Percentiles rank a stretch among this genome's conserved stretches.
phyloP scores from a whole-genome alignment of 306 rosid species.

The Fragaria nilgerrensis region DNA sequence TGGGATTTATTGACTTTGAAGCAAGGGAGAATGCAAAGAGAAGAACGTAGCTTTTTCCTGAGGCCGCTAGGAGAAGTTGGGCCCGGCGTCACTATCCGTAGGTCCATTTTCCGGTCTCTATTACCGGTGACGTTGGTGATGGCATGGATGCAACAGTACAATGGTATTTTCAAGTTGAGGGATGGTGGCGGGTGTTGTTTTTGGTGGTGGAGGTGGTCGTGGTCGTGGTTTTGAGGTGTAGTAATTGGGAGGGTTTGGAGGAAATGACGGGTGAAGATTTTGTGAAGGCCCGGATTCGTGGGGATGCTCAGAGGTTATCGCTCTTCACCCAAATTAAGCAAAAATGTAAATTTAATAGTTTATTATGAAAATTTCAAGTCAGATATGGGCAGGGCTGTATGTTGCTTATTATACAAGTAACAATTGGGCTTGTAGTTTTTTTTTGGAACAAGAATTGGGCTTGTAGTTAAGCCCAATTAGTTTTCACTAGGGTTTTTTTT shows the following conservation, averaged over 20 bases:
- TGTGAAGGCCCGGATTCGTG: not conserved
- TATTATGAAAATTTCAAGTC: not conserved
- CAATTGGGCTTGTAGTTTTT: not conserved
- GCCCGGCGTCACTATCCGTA: not conserved
- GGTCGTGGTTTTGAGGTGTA: slow-evolving; percentile 5
- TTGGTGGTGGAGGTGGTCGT: slow-evolving; percentile 5
- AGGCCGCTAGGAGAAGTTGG: slow-evolving; percentile 29
- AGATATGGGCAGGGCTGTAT: not conserved
- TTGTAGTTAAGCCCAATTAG: not conserved
- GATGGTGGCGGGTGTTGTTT: slow-evolving; percentile 2
- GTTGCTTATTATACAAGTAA: not conserved
- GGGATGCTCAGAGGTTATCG: slow-evolving; percentile 7
- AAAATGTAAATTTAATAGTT: not conserved
- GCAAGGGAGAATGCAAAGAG: slow-evolving; percentile 47
- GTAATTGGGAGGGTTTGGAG: not conserved
- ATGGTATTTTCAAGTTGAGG: not conserved
- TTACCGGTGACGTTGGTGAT: not conserved
- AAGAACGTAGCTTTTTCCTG: slow-evolving; percentile 37
- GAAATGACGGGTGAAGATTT: slow-evolving; percentile 30
- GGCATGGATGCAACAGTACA: not conserved
- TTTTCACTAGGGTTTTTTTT: too few relatives aligned
- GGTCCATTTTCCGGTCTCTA: not conserved
- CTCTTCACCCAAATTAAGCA: not conserved
- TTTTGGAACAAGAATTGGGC: too few relatives aligned
- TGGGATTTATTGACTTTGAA: not conserved